Conservation (phyloP, 2,329 filamentous ascomycete species). For the Microcyclosporella mali region DNA sequence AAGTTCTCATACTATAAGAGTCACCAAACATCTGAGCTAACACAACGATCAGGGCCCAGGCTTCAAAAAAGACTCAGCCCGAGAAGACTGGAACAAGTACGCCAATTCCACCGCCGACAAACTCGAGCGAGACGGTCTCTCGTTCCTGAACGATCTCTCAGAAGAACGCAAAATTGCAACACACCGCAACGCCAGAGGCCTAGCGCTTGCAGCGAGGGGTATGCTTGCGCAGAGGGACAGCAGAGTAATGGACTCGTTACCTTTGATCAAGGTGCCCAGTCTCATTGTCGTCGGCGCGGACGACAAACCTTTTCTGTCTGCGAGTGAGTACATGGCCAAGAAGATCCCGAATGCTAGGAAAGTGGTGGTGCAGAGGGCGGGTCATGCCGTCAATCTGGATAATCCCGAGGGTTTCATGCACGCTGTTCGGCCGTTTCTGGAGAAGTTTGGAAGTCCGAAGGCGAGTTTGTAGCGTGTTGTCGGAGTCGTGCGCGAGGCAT, state of each 20-base stretch:
- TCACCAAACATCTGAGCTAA: too few species aligned
- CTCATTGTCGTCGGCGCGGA: constrained; percentile 24
- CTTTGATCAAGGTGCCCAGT: constrained; percentile 18
- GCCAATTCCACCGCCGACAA: too few species aligned
- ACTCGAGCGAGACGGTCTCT: too few species aligned
- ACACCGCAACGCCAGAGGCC: constrained; percentile 22
- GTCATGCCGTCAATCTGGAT: constrained; percentile 27
- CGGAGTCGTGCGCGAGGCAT: too few species aligned
- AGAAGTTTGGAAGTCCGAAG: constrained; percentile 2
- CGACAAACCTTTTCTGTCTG: constrained; percentile 23
- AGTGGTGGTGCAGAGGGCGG: constrained; percentile 21
- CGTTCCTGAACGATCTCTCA: too few species aligned
- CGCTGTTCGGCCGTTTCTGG: constrained; percentile 15
- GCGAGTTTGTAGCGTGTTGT: neutral
- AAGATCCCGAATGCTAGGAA: constrained; percentile 24
- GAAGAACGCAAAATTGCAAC: constrained; percentile 7
- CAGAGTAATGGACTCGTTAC: constrained; percentile 20
- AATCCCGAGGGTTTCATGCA: constrained; percentile 20
- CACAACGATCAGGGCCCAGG: constrained; percentile 15
- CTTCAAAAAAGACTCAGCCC: constrained; percentile 21
- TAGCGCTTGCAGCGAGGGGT: constrained; percentile 24
- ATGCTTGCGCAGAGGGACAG: constrained; percentile 24
- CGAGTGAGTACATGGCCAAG: constrained; percentile 27
- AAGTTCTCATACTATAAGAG: too few species aligned
- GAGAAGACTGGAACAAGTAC: too few species aligned